Percentiles rank a stretch among this genome's conserved stretches.
Evolutionary conservation across 176 grass and related monocot species (phyloP).

Genomic region (Triticum timopheevii): DNA sequence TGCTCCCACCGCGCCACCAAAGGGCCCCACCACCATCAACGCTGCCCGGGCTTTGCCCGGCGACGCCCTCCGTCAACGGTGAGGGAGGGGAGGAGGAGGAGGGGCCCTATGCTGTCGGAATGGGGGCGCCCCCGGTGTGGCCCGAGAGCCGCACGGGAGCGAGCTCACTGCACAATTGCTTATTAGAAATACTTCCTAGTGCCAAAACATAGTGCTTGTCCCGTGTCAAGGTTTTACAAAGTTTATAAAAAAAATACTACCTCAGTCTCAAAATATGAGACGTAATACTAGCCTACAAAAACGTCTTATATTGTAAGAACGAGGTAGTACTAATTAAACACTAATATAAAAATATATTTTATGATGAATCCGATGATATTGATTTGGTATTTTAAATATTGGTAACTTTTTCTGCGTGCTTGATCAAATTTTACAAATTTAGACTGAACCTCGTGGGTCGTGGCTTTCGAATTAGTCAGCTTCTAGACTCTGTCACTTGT

Average conservation of each 20-base stretch:
- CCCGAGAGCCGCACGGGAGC: too few relatives aligned
- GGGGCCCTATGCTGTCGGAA: too few relatives aligned
- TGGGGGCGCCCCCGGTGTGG: too few relatives aligned
- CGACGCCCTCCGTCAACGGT: too few relatives aligned
- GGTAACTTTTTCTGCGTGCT: neutral
- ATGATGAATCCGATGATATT: too few relatives aligned
- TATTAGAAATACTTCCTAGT: neutral
- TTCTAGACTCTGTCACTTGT: neutral
- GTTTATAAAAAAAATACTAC: neutral
- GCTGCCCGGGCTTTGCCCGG: too few relatives aligned
- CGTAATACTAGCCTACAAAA: too few relatives aligned
- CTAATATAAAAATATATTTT: neutral
- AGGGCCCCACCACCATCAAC: too few relatives aligned
- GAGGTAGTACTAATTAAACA: neutral
- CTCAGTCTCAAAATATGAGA: too few relatives aligned
- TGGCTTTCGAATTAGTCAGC: constrained; percentile 16
- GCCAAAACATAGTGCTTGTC: neutral
- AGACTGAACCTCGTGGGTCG: neutral
- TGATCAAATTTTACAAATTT: neutral
- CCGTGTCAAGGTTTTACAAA: neutral
- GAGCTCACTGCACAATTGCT: neutral
- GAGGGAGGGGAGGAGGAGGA: too few relatives aligned
- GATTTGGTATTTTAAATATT: neutral
- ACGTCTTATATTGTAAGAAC: too few relatives aligned
- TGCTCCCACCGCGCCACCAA: too few relatives aligned